phyloP scores from a whole-genome alignment of 768 basidiomycete species.

The Podaxis carcinomalis region DNA sequence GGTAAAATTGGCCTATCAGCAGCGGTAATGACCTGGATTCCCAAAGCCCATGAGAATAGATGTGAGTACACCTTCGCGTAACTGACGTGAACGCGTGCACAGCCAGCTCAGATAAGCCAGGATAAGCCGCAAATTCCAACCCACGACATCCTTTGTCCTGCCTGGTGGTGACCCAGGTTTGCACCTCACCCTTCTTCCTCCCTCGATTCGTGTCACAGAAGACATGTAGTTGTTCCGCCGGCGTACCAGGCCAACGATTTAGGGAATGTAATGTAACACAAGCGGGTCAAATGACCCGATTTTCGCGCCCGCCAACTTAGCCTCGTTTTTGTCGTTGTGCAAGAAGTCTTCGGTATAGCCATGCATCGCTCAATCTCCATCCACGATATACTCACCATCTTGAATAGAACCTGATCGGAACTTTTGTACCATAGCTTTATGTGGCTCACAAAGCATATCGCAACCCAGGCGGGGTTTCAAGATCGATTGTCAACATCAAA shows the following conservation, averaged over 20 bases:
- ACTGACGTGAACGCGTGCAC: background rate
- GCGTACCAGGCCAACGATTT: background rate
- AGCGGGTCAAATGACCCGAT: background rate
- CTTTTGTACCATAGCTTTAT: background rate
- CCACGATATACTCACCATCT: background rate
- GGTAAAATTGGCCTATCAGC: background rate
- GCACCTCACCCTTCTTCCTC: background rate
- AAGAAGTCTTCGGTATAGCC: background rate
- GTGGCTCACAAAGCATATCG: background rate
- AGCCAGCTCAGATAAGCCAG: background rate
- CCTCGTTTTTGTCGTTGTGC: background rate
- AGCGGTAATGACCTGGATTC: background rate
- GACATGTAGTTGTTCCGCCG: conserved; percentile 2
- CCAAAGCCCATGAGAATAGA: background rate
- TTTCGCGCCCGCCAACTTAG: background rate
- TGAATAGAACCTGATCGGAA: conserved; percentile 1
- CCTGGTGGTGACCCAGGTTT: background rate
- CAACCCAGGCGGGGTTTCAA: background rate
- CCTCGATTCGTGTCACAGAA: conserved; percentile 9
- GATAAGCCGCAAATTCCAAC: background rate
- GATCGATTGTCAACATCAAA: background rate
- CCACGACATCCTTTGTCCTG: background rate
- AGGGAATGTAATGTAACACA: background rate
- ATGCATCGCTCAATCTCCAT: background rate
- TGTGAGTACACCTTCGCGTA: background rate